Evolutionary conservation across 2,329 filamentous ascomycete species (phyloP).

Genomic region (Fusarium proliferatum): DNA sequence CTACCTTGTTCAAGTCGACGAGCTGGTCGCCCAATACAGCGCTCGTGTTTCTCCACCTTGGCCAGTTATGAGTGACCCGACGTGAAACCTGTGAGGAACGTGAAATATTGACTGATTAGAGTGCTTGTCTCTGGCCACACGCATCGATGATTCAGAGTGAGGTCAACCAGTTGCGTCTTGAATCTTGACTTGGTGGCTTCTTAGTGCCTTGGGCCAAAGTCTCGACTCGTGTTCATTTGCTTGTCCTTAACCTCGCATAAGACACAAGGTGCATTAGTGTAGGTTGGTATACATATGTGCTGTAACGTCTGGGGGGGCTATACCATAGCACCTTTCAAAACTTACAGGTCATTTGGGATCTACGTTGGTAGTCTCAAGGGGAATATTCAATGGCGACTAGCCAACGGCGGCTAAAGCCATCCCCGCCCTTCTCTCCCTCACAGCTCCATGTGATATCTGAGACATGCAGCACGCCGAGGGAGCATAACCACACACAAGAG

Average conservation of each 20-base stretch:
- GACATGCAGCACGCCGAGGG: constrained; percentile 38
- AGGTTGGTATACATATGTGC: constrained; percentile 18
- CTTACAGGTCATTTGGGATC: constrained; percentile 36
- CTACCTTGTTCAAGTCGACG: not conserved
- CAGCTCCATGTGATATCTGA: constrained; percentile 44
- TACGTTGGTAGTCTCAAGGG: constrained; percentile 31
- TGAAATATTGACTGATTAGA: constrained; percentile 24
- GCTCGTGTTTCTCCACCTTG: constrained; percentile 26
- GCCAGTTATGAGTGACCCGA: constrained; percentile 27
- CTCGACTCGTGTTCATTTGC: constrained; percentile 22
- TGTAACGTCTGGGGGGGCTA: constrained; percentile 10
- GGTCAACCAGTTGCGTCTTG: constrained; percentile 7
- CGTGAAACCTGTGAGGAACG: constrained; percentile 37
- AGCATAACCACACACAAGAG: constrained; percentile 17
- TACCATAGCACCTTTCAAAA: constrained; percentile 16
- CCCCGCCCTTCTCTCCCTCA: constrained; percentile 23
- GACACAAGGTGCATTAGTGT: constrained; percentile 20
- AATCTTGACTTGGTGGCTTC: constrained; percentile 11
- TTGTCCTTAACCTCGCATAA: constrained; percentile 22
- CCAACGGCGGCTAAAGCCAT: constrained; percentile 15
- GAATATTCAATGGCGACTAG: constrained; percentile 21
- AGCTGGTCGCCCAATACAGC: constrained; percentile 8
- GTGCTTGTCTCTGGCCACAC: constrained; percentile 22
- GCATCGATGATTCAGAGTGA: constrained; percentile 26
- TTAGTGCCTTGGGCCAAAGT: not conserved